These are phyloP conservation scores for Iberis pinnata DNA, from an alignment of 345 rosid genomes.

Conservation along the genomic window DNA sequence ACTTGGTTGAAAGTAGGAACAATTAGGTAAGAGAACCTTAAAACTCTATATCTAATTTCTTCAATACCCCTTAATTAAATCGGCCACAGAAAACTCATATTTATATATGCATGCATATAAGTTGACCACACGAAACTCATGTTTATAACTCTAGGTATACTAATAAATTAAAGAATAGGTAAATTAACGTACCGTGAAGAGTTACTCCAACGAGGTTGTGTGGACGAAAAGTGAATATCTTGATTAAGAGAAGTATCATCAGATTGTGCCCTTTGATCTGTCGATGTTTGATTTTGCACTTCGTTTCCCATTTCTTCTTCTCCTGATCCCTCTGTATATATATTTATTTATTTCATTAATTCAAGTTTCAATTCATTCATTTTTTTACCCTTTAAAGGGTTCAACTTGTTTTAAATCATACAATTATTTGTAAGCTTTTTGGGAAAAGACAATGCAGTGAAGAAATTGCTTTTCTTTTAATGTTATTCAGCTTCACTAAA, in stretches of 20 bases:
- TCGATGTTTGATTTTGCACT: slow-evolving; percentile 31
- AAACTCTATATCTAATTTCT: neutral
- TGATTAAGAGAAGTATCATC: slow-evolving; percentile 42
- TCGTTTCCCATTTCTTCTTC: slow-evolving; percentile 53
- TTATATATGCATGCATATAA: neutral
- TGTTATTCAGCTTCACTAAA: slow-evolving; percentile 7
- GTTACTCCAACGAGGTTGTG: slow-evolving; percentile 61
- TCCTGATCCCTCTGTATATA: slow-evolving; percentile 59
- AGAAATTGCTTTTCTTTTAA: slow-evolving; percentile 11
- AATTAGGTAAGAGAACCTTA: slow-evolving; percentile 19
- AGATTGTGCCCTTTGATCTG: slow-evolving; percentile 41
- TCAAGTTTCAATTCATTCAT: neutral
- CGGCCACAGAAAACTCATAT: neutral
- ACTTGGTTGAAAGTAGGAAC: slow-evolving; percentile 18
- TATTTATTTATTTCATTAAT: slow-evolving; percentile 1
- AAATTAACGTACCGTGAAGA: slow-evolving; percentile 66
- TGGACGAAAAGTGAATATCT: slow-evolving; percentile 42
- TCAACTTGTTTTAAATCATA: slow-evolving; percentile 9
- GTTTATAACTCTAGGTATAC: too few species aligned
- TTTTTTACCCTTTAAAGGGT: slow-evolving; percentile 16
- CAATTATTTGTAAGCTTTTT: slow-evolving; percentile 19
- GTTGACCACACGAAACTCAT: too few species aligned
- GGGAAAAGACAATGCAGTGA: slow-evolving; percentile 22
- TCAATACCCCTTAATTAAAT: neutral
- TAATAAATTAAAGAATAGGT: neutral